Percentiles rank a stretch among this genome's conserved stretches.
phyloP scores from a whole-genome alignment of 2,329 filamentous ascomycete genomes.

The Nemania abortiva region DNA sequence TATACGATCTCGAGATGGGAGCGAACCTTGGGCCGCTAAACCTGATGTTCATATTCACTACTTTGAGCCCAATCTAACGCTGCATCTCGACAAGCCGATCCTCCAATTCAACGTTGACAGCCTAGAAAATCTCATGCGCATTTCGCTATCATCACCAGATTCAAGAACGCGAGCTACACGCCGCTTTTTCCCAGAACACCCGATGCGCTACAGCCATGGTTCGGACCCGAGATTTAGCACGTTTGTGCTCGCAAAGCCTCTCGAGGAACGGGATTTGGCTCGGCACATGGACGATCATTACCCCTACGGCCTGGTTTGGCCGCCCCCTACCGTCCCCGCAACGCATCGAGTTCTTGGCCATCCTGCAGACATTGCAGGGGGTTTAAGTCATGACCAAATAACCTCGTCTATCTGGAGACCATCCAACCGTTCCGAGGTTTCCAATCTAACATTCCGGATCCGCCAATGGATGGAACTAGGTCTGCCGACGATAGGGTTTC shows the following conservation, averaged over 20 bases:
- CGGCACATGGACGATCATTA: conserved; percentile 50
- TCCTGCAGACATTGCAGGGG: conserved; percentile 38
- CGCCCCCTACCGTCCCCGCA: conserved; percentile 77
- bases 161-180: conserved; percentile 29
- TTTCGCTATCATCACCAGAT: conserved; percentile 34
- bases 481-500: conserved; percentile 58
- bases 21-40: conserved; percentile 75
- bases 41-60: conserved; percentile 75
- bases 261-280: conserved; percentile 54
- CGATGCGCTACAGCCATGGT: conserved; percentile 63
- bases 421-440: conserved; percentile 69
- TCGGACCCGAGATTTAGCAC: conserved; percentile 70
- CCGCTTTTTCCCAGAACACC: conserved; percentile 63
- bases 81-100: conserved; percentile 82
- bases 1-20: conserved; percentile 65
- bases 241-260: conserved; percentile 73
- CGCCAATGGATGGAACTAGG: conserved; percentile 80
- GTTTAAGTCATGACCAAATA: conserved; percentile 33
- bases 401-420: conserved; percentile 46
- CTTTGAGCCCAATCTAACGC: conserved; percentile 76
- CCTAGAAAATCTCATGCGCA: conserved; percentile 43
- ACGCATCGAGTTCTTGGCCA: conserved; percentile 62
- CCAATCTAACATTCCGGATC: conserved; percentile 78
- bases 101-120: conserved; percentile 63
- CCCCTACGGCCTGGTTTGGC: conserved; percentile 75